Evolutionary conservation across 2,329 filamentous ascomycete species (phyloP), one percentile per base, ranked within the genome.

Genomic region (Exophiala sp.): DNA sequence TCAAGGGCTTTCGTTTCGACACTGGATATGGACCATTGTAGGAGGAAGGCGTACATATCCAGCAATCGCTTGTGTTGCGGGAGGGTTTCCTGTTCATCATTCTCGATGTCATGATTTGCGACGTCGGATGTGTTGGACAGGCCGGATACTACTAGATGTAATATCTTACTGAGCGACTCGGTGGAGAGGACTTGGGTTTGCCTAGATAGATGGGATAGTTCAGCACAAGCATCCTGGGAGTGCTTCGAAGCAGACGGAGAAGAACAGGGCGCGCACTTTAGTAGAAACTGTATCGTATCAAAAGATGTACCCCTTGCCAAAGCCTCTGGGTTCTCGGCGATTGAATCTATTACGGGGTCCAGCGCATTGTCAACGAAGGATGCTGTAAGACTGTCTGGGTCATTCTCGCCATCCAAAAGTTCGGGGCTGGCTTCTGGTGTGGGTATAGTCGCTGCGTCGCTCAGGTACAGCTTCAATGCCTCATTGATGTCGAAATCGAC

Each of bases 1-100:
- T 97, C 94, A 42, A 91, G 88, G 1, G 91, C 88, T 72, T 96
- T 95, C 36, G 88, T 87, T 72, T 99, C 94, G 45, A 96, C 89
- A n/a, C 88, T 90, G 5, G 91, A 87, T 60, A 97, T 87, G 5
- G 90, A 89, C 95, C 94, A 99, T 71, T 96, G 91, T 45, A 99
- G 75, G 9, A 99, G 77, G 67, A 96, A 99, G 33, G 87, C 92
- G 69, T 95, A 97, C 66, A 95, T 88, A 69, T 99, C 94, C 61
- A 99, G 81, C 1, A 96, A 79, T 62, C 88, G 85, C 72, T 96
- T 96, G 75, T 99, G 92, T 65, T 95, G 86, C 36, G 86, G 80
- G 43, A 95, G 78, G 7, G 87, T 80, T 66, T 95, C 91, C 70
- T 96, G 91, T 68, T 97, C 92, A 71, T 97, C 92, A 40, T 84